Conservation (phyloP, 2,329 filamentous ascomycete genomes). For the Talaromyces atroroseus region DNA sequence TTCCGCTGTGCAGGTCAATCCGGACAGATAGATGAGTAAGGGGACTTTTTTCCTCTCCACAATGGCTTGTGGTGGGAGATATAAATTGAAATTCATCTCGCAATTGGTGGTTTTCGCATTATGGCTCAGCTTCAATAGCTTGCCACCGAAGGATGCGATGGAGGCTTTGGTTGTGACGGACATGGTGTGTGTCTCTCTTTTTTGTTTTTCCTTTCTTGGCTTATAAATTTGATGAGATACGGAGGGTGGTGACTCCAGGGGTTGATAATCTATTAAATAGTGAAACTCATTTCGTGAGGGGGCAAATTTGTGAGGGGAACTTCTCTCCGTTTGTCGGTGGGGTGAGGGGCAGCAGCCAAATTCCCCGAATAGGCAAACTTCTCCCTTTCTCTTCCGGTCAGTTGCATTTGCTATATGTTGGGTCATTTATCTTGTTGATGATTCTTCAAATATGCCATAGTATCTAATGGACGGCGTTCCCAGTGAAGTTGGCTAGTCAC, state of each 20-base stretch:
- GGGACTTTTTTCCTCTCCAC: conserved; percentile 60
- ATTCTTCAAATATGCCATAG: no score
- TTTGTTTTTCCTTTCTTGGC: not conserved
- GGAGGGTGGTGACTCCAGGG: not conserved
- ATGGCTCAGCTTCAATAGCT: conserved; percentile 91
- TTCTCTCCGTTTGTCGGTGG: not conserved
- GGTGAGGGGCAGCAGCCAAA: conserved; percentile 1
- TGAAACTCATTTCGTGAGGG: not conserved
- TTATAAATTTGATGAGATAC: not conserved
- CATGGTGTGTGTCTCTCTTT: conserved; percentile 47
- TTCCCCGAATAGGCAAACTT: conserved; percentile 5
- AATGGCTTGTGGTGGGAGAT: conserved; percentile 69
- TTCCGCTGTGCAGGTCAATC: conserved; percentile 89
- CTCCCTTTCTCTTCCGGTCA: not conserved
- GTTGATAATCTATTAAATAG: not conserved
- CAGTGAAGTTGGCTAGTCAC: no score
- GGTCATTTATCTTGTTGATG: no score
- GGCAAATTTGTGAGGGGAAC: not conserved
- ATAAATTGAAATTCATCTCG: conserved; percentile 90
- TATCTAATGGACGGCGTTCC: no score
- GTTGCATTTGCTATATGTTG: no score
- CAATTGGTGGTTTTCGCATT: conserved; percentile 71
- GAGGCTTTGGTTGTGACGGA: conserved; percentile 82
- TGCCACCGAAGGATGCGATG: conserved; percentile 88
- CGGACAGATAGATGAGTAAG: conserved; percentile 87